Evolutionary conservation across 768 basidiomycete genomes (phyloP), one percentile per base, ranked within the genome.

Genomic region (Phlegmacium glaucopus): DNA sequence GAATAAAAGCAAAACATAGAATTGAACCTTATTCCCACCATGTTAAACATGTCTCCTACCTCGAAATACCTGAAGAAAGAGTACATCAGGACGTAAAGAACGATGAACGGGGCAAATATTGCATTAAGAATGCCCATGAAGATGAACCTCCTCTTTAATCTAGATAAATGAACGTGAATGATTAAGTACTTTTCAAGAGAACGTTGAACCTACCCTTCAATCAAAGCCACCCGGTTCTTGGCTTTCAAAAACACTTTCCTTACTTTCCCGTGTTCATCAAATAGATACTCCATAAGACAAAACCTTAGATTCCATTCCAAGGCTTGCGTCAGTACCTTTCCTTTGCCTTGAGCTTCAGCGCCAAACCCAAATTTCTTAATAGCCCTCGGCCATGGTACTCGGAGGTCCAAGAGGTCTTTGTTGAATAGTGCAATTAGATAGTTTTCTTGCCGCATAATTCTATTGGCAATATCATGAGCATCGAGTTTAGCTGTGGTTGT

Each of bases 1-100:
- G 36, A 44, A 50, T 29, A 25, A 28, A 35, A n/a, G n/a, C n/a
- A n/a, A n/a, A n/a, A n/a, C n/a, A n/a, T n/a, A n/a, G n/a, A n/a
- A n/a, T n/a, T 25, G 17, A 42, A 12, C 43, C 15, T n/a, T 17
- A 12, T 22, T 5, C n/a, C 11, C 39, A 6, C 12, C 15, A 9
- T 36, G 4, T 17, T 9, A 27, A 17, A 28, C 4, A n/a, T 13
- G 32, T 45, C 16, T 65, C 82, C 43, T 40, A 93, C 96, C 77
- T 99, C 96, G 52, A 99, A 99, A 65, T 99, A 99, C 4, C 95
- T 89, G 76, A 99, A 99, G 77, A 99, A 99, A 1, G 94, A 98
- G 64, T 96, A 99, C 84, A 98, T 90, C 34, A 98, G 68, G 36
- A 97, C 80, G 65, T 99, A 99, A 13, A 94, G 71, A 27, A 98